A percentile compares a stretch with the other conserved stretches of the same genome.
Conservation (phyloP, 192 early-diverging fungal species). For the Linnemannia schmuckeri region DNA sequence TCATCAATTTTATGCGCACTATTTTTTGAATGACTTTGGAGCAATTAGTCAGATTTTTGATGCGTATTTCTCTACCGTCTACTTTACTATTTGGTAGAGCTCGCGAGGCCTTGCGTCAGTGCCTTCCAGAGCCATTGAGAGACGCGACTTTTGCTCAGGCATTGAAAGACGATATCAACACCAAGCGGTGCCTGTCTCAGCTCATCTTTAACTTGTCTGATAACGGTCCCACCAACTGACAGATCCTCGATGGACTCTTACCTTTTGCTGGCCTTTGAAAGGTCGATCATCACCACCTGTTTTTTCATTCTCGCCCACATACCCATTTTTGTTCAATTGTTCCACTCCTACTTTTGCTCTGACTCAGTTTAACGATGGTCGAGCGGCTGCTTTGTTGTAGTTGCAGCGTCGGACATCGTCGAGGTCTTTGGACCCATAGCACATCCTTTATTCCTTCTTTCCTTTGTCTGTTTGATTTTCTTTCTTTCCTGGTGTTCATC, state of each 20-base stretch:
- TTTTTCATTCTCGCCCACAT: constrained; percentile 1
- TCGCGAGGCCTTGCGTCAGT: constrained; percentile 89
- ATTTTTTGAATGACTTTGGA: not conserved
- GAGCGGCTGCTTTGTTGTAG: not conserved
- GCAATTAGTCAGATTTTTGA: not conserved
- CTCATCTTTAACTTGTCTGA: constrained; percentile 73
- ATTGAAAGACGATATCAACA: constrained; percentile 90
- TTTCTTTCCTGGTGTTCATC: not conserved
- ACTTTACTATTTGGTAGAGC: constrained; percentile 63
- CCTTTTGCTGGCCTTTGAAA: not conserved
- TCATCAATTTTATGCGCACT: not conserved
- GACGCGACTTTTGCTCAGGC: constrained; percentile 87
- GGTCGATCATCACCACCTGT: not conserved
- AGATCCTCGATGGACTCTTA: not conserved
- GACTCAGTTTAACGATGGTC: not conserved
- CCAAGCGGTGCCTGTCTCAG: constrained; percentile 85
- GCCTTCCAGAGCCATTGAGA: constrained; percentile 88
- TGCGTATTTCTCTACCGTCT: not conserved
- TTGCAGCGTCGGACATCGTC: not conserved
- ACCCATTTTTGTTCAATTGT: not conserved
- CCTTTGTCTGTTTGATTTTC: not conserved
- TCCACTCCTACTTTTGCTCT: not conserved
- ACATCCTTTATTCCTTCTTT: not conserved
- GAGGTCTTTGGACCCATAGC: not conserved
- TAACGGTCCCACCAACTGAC: constrained; percentile 22